phyloP scores from a whole-genome alignment of 352 stramenopile species.

The Phytophthora agathidicida region DNA sequence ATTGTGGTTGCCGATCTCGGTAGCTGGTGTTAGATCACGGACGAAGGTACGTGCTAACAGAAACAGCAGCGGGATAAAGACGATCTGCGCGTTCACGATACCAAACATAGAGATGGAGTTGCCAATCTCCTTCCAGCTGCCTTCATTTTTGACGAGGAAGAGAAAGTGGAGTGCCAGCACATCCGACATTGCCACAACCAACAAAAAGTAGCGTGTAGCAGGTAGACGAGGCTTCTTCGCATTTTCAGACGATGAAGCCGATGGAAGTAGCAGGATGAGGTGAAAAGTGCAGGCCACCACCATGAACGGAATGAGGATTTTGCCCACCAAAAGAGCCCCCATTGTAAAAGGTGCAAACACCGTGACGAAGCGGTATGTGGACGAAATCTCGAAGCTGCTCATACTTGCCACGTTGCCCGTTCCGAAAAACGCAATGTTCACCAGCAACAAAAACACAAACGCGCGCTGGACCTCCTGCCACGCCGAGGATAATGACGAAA shows the following conservation, averaged over 20 bases:
- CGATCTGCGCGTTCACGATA: slow-evolving; percentile 83
- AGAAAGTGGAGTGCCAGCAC: slow-evolving; percentile 84
- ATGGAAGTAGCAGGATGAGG: slow-evolving; percentile 48
- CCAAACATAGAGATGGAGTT: slow-evolving; percentile 90
- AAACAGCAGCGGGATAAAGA: slow-evolving; percentile 84
- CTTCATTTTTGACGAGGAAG: slow-evolving; percentile 85
- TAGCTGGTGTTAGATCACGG: slow-evolving; percentile 17
- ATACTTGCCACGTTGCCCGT: slow-evolving; percentile 88
- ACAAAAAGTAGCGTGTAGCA: slow-evolving; percentile 64
- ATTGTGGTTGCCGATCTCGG: background rate
- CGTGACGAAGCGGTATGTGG: slow-evolving; percentile 84
- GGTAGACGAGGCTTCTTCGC: slow-evolving; percentile 23
- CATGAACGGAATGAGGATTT: slow-evolving; percentile 84
- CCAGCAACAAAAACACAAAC: slow-evolving; percentile 80
- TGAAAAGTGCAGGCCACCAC: slow-evolving; percentile 74
- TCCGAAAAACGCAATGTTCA: slow-evolving; percentile 88
- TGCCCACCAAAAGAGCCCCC: slow-evolving; percentile 75
- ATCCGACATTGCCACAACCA: slow-evolving; percentile 84
- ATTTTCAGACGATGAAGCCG: slow-evolving; percentile 3
- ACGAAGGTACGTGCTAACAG: slow-evolving; percentile 50
- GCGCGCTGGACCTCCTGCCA: slow-evolving; percentile 62
- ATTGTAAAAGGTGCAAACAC: slow-evolving; percentile 87
- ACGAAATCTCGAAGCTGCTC: slow-evolving; percentile 89
- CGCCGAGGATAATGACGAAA: slow-evolving; percentile 15
- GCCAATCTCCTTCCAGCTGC: slow-evolving; percentile 88